phyloP scores from a whole-genome alignment of 768 basidiomycete species.

The Tremella yokohamensis region DNA sequence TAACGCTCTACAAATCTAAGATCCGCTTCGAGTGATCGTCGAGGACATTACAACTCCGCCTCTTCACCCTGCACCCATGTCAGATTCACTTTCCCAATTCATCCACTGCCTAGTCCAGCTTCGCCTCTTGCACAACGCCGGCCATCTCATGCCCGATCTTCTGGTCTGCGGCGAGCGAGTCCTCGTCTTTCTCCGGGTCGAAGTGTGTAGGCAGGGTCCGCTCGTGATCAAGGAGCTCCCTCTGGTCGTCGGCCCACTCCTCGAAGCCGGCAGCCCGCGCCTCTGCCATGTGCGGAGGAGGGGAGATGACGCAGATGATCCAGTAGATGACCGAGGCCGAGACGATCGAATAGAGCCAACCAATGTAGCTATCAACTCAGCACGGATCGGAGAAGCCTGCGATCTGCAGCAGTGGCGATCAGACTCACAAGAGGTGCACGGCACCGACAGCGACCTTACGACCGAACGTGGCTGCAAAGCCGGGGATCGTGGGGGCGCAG shows the following conservation, averaged over 20 bases:
- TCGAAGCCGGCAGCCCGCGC: slow-evolving; percentile 13
- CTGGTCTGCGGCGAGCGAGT: not conserved
- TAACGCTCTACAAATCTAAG: no score
- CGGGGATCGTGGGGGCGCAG: slow-evolving; percentile 14
- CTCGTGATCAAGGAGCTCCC: slow-evolving; percentile 14
- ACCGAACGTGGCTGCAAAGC: slow-evolving; percentile 18
- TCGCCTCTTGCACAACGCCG: not conserved
- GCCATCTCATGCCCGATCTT: slow-evolving; percentile 6
- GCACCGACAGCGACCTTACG: slow-evolving; percentile 5
- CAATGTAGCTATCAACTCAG: slow-evolving; percentile 5
- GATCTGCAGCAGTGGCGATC: not conserved
- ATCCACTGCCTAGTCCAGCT: not conserved
- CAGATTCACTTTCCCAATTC: no score
- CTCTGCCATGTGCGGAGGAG: slow-evolving; percentile 6
- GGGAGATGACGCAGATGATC: slow-evolving; percentile 5
- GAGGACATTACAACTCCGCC: no score
- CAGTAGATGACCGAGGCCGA: slow-evolving; percentile 11
- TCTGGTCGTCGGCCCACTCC: slow-evolving; percentile 18
- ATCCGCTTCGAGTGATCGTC: no score
- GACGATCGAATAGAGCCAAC: slow-evolving; percentile 16
- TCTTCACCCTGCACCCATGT: no score
- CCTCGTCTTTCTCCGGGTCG: not conserved
- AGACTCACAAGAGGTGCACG: slow-evolving; percentile 15
- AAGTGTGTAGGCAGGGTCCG: not conserved
- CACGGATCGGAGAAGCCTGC: no score